A percentile compares a stretch with the other conserved stretches of the same genome.
Conservation (phyloP, 2,329 filamentous ascomycete genomes). For the Calcarisporium arbuscula region DNA sequence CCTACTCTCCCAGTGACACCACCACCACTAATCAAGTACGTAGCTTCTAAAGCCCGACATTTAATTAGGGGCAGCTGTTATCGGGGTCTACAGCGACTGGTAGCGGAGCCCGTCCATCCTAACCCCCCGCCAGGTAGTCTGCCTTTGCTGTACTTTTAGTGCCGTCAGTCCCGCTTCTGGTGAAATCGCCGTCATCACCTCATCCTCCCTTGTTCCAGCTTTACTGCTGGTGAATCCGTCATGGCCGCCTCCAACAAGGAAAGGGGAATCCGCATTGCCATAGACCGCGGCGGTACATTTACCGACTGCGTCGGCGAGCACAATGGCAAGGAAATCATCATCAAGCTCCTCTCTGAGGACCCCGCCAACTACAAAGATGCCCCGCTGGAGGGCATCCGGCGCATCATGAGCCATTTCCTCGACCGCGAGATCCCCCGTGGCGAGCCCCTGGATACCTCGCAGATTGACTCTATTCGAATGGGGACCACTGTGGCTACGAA, state of each 20-base stretch:
- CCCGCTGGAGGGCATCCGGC: conserved; percentile 82
- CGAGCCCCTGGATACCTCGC: conserved; percentile 69
- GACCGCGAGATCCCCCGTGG: conserved; percentile 72
- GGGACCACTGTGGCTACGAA: conserved; percentile 94
- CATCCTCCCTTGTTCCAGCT: no score
- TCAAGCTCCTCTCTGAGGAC: conserved; percentile 86
- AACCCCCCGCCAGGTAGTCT: no score
- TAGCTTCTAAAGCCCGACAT: no score
- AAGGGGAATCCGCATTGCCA: conserved; percentile 68
- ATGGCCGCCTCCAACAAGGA: conserved; percentile 31
- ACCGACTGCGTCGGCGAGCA: conserved; percentile 87
- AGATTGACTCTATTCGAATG: conserved; percentile 91
- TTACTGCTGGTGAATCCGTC: no score
- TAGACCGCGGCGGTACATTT: conserved; percentile 80
- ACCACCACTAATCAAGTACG: no score
- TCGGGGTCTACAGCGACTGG: no score
- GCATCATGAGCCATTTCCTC: conserved; percentile 74
- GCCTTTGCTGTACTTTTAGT: no score
- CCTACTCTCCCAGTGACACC: no score
- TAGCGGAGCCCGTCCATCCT: no score
- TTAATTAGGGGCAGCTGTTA: no score
- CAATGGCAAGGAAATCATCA: conserved; percentile 70
- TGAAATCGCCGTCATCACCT: no score
- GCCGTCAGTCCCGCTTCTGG: no score
- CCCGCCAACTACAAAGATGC: conserved; percentile 87